Conservation (phyloP, 2,329 filamentous ascomycete genomes). For the Waltergamsia citrina region DNA sequence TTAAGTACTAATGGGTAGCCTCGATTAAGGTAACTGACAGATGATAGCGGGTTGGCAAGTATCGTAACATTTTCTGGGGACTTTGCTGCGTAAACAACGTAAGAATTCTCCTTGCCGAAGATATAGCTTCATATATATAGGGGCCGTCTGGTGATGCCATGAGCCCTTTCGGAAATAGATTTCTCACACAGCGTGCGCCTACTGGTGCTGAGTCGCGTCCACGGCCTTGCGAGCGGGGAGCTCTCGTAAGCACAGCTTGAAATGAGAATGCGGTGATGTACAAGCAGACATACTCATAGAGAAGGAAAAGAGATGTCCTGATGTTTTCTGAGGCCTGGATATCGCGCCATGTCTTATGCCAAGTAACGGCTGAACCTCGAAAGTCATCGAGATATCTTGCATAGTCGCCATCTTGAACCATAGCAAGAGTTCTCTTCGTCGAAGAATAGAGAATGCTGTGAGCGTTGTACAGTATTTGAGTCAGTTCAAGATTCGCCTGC, state of each 20-base stretch:
- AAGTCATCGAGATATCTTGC: conserved; percentile 5
- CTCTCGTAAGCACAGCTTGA: conserved; percentile 5
- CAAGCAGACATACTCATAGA: conserved; percentile 5
- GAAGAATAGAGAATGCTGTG: conserved; percentile 5
- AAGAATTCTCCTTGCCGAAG: conserved; percentile 3
- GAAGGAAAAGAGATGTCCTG: conserved; percentile 1
- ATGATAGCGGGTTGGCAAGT: conserved; percentile 3
- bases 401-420: conserved; percentile 4
- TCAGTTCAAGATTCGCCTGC: conserved; percentile 5
- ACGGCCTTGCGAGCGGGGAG: background rate
- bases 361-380: conserved; percentile 2
- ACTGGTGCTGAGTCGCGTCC: background rate
- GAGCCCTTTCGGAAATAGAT: conserved; percentile 2
- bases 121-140: conserved; percentile 5
- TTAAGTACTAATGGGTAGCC: background rate
- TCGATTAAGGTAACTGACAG: background rate
- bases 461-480: conserved; percentile 5
- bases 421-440: background rate
- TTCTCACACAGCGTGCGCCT: background rate
- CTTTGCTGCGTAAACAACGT: conserved; percentile 2
- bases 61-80: conserved; percentile 1
- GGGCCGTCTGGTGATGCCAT: conserved; percentile 4
- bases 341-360: conserved; percentile 1
- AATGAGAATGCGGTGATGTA: conserved; percentile 5
- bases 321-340: background rate